Evolutionary conservation across 805 yeast genomes (phyloP).

Genomic region (Kazachstania taianensis): DNA sequence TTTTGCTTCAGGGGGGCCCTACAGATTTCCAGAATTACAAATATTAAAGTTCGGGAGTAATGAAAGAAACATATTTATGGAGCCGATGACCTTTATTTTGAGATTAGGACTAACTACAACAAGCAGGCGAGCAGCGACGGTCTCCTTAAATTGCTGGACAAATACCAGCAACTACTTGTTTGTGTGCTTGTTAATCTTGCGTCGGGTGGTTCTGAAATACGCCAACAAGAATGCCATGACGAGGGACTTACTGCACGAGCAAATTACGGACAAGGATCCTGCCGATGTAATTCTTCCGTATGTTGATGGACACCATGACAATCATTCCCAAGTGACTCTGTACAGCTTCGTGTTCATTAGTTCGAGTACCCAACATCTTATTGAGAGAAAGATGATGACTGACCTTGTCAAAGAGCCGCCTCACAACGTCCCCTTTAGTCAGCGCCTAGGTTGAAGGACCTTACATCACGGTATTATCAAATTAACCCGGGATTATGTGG

Average conservation of each 20-base stretch:
- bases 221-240: too few species aligned
- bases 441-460: neutral
- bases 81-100: neutral
- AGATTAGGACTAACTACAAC: too few species aligned
- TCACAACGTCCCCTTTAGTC: neutral
- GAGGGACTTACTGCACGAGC: too few species aligned
- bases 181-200: too few species aligned
- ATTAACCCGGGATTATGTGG: neutral
- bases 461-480: neutral
- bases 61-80: conserved; percentile 2
- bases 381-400: neutral
- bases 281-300: too few species aligned
- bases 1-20: conserved; percentile 4
- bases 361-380: neutral
- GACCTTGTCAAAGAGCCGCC: neutral
- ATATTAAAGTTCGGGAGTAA: conserved; percentile 3
- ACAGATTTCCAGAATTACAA: conserved; percentile 2
- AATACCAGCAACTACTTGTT: neutral
- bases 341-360: neutral
- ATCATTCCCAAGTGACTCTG: neutral
- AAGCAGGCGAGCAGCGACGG: too few species aligned
- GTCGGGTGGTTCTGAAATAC: too few species aligned
- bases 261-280: too few species aligned
- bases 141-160: too few species aligned
- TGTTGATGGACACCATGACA: too few species aligned